phyloP scores from a whole-genome alignment of 345 rosid genomes.

The Populus alba region DNA sequence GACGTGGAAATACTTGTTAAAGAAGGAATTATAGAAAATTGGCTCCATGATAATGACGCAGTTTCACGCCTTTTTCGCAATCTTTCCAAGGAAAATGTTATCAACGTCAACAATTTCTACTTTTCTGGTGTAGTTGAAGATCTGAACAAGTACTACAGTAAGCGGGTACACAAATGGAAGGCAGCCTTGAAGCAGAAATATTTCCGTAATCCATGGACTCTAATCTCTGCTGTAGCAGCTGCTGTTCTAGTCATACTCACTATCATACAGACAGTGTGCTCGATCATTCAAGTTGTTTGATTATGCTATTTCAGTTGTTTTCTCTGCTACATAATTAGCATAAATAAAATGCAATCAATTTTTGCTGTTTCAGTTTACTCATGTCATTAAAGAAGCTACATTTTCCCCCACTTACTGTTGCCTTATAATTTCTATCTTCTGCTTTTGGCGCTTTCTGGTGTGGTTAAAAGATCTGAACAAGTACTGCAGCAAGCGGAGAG shows the following conservation, averaged over 20 bases:
- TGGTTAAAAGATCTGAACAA: too few relatives aligned
- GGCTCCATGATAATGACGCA: not conserved
- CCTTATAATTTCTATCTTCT: too few relatives aligned
- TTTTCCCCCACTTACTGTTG: too few relatives aligned
- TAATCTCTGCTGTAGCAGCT: slow-evolving; percentile 19
- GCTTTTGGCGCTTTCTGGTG: too few relatives aligned
- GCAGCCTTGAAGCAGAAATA: slow-evolving; percentile 14
- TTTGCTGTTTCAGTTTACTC: too few relatives aligned
- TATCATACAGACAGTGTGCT: slow-evolving; percentile 9
- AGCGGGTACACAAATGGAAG: slow-evolving; percentile 14
- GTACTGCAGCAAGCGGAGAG: too few relatives aligned
- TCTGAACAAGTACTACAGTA: slow-evolving; percentile 1
- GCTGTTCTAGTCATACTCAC: slow-evolving; percentile 8
- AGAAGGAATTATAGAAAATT: not conserved
- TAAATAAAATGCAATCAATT: too few relatives aligned
- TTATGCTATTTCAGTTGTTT: not conserved
- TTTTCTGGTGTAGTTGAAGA: not conserved
- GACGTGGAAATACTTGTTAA: slow-evolving; percentile 15
- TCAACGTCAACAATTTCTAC: not conserved
- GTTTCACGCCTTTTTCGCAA: slow-evolving; percentile 10
- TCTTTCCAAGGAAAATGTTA: not conserved
- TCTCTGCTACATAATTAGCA: too few relatives aligned
- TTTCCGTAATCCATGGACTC: slow-evolving; percentile 25
- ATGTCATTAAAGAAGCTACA: too few relatives aligned
- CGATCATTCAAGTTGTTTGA: not conserved